Base-by-base conservation (phyloP, 148 eudicot species). In the Camellia japonica region DNA sequence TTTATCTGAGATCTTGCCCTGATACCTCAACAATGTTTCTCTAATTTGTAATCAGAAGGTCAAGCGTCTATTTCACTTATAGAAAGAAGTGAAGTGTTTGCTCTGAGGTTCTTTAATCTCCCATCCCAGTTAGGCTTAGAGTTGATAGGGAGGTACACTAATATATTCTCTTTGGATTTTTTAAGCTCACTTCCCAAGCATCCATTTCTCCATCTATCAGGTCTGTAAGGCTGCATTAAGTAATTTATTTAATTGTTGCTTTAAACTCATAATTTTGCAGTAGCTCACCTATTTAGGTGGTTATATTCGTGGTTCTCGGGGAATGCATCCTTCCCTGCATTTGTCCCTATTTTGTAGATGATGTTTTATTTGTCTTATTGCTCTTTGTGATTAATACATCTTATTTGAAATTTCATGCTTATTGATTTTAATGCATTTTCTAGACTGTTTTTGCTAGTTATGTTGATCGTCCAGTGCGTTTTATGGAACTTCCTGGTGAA, bases 401-500 rank as follows among this genome's bases (percentile, higher is more conserved):
- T 69, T 74, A 10, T 51, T 30, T 73, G 55, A 62, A 44, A 20
- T 67, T 75, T 14, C 61, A 30, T 84, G 67, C 58, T 78, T 77
- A 69, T 67, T 73, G 76, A 59, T 74, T 79, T 77, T 73, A 61
- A 75, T 83, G 75, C 71, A 68, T 78, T 85, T 70, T 85, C 80
- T 77, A 96, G 99, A 83, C 92, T 76, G 91, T 93, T 84, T 96
- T 96, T 87, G 89, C 96, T 30, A 91, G 92, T 84, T 96, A 93
- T 82, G 89, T 85, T 56, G 98, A 96, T 47, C 95, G 98, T 71
- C 85, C 95, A 63, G 94, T 96, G 84, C 99, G 92, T 67, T 94
- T 94, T 85, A 96, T 96, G 99, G 99, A 94, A 84, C 95, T 96
- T 83, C 99, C 99, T 49, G 99, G 99, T 73, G 99, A 96, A 80